Evolutionary conservation across 164 flowering plant species (phyloP).

Genomic region (Malania oleifera): DNA sequence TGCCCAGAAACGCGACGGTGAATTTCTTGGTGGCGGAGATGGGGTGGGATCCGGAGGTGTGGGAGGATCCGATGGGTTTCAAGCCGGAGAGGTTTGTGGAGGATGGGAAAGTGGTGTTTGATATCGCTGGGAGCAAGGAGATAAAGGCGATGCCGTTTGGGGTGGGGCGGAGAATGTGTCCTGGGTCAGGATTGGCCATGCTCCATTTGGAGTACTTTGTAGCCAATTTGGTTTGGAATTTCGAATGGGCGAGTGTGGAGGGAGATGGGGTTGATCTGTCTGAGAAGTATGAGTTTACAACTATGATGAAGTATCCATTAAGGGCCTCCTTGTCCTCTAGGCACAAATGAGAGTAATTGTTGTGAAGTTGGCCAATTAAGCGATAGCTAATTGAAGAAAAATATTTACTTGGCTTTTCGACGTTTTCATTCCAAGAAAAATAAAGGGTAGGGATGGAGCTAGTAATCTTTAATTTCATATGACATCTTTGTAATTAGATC

Average conservation of each 20-base stretch:
- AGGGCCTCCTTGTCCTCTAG: no score
- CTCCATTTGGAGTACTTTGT: conserved; percentile 25
- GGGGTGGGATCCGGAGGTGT: conserved; percentile 25
- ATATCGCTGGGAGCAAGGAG: conserved; percentile 20
- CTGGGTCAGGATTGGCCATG: conserved; percentile 18
- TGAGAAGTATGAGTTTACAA: conserved; percentile 1
- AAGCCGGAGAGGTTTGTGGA: conserved; percentile 27
- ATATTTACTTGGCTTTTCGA: no score
- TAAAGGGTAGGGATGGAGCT: no score
- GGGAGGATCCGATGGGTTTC: conserved; percentile 33
- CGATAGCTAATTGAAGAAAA: no score
- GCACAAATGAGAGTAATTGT: no score
- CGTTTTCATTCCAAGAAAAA: no score
- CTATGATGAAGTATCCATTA: conserved; percentile 2
- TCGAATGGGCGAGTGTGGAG: conserved; percentile 9
- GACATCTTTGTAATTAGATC: no score
- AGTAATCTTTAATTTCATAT: no score
- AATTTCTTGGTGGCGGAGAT: conserved; percentile 26
- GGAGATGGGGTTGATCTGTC: conserved; percentile 3
- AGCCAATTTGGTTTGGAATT: conserved; percentile 12
- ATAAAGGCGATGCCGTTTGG: conserved; percentile 22
- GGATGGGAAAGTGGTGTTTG: conserved; percentile 15
- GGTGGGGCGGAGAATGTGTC: conserved; percentile 23
- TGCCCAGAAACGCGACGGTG: conserved; percentile 15
- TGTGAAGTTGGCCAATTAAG: no score